Evolutionary conservation across 306 rosid genomes (phyloP).

Genomic region (Vigna angularis): DNA sequence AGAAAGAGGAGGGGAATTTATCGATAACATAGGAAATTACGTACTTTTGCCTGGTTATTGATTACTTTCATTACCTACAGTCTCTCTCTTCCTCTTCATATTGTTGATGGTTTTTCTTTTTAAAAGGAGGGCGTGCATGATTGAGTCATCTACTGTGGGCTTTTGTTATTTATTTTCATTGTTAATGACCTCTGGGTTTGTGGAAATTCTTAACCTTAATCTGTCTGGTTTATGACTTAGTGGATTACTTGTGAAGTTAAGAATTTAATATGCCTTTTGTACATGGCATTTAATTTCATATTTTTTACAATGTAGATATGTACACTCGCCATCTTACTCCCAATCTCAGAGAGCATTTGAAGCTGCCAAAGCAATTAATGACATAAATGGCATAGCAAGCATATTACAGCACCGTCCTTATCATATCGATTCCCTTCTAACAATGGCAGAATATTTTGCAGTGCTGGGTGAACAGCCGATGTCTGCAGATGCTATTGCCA

Average conservation of each 20-base stretch:
- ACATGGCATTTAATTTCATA: slow-evolving; percentile 26
- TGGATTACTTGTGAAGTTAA: slow-evolving; percentile 23
- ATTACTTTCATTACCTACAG: neutral
- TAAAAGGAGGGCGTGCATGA: slow-evolving; percentile 18
- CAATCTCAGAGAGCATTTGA: slow-evolving; percentile 84
- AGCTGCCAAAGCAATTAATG: slow-evolving; percentile 87
- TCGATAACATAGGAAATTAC: neutral
- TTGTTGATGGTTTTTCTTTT: neutral
- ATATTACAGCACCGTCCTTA: slow-evolving; percentile 74
- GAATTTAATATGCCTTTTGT: slow-evolving; percentile 26
- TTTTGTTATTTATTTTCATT: slow-evolving; percentile 6
- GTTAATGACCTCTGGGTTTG: neutral
- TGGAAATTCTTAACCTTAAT: neutral
- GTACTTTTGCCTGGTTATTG: slow-evolving; percentile 13
- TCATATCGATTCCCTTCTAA: slow-evolving; percentile 82
- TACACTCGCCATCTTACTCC: slow-evolving; percentile 63
- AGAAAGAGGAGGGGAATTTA: neutral
- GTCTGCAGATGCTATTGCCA: slow-evolving; percentile 85
- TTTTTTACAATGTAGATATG: slow-evolving; percentile 66
- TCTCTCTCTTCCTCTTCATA: neutral
- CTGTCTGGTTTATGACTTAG: slow-evolving; percentile 19
- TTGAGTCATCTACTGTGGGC: slow-evolving; percentile 28
- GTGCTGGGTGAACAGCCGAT: slow-evolving; percentile 90
- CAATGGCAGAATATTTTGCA: slow-evolving; percentile 92
- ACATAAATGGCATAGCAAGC: slow-evolving; percentile 75